These are phyloP conservation scores for Fagus crenata DNA, from an alignment of 306 rosid species.

Conservation along the genomic window DNA sequence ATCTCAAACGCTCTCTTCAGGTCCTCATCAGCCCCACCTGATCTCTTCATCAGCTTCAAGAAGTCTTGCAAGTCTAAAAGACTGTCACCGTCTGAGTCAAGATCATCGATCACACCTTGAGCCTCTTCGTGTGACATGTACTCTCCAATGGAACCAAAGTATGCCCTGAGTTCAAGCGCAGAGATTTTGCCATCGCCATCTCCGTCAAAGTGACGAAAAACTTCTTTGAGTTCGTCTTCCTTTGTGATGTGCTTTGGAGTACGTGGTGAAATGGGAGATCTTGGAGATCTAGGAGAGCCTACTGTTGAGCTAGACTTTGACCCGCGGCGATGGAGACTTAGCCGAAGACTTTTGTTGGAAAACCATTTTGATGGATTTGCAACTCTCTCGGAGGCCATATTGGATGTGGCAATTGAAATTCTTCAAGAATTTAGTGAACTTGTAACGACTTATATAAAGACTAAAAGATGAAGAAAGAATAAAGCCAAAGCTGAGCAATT, in stretches of 20 bases:
- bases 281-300: background rate
- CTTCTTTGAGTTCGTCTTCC: slow-evolving; percentile 48
- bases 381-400: slow-evolving; percentile 40
- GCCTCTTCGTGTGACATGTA: slow-evolving; percentile 61
- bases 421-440: background rate
- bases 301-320: slow-evolving; percentile 36
- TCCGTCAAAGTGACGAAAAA: slow-evolving; percentile 52
- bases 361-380: slow-evolving; percentile 62
- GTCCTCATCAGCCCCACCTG: slow-evolving; percentile 40
- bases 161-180: slow-evolving; percentile 55
- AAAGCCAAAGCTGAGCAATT: background rate
- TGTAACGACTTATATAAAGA: background rate
- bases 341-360: slow-evolving; percentile 40
- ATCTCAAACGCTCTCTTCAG: slow-evolving; percentile 69
- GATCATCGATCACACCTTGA: slow-evolving; percentile 49
- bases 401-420: background rate
- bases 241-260: slow-evolving; percentile 21
- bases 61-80: slow-evolving; percentile 54
- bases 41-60: slow-evolving; percentile 55
- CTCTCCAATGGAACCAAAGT: slow-evolving; percentile 69
- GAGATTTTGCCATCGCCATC: slow-evolving; percentile 69
- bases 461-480: background rate
- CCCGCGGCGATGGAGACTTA: slow-evolving; percentile 37
- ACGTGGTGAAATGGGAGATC: slow-evolving; percentile 43
- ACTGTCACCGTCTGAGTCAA: slow-evolving; percentile 59